phyloP scores from a whole-genome alignment of 352 stramenopile genomes.

The Pythium utonaiense region DNA sequence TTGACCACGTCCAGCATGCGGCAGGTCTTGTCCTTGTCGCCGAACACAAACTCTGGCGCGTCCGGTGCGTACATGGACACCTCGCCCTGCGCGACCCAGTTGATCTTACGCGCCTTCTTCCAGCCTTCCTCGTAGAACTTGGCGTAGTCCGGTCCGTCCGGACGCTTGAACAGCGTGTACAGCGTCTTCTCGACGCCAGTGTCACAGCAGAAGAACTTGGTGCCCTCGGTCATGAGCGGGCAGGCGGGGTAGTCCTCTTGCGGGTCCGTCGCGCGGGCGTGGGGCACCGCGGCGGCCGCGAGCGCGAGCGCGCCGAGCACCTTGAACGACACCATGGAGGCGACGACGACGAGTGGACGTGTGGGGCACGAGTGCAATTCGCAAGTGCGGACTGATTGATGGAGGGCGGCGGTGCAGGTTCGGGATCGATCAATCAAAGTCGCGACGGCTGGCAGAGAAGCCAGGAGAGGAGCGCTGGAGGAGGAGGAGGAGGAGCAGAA shows the following conservation, averaged over 20 bases:
- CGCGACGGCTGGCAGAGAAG: no score
- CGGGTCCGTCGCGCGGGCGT: slow-evolving; percentile 35
- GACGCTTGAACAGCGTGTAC: slow-evolving; percentile 64
- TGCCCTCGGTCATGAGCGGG: slow-evolving; percentile 45
- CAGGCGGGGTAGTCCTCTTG: slow-evolving; percentile 60
- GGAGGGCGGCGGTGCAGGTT: neutral
- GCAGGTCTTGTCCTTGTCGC: slow-evolving; percentile 16
- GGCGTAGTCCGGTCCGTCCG: slow-evolving; percentile 35
- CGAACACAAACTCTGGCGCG: slow-evolving; percentile 24
- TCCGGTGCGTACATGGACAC: slow-evolving; percentile 49
- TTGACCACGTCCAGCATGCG: slow-evolving; percentile 22
- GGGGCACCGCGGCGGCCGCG: slow-evolving; percentile 16
- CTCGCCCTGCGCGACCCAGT: slow-evolving; percentile 43
- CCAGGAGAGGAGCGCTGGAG: neutral
- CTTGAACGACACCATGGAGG: slow-evolving; percentile 17
- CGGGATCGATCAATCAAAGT: neutral
- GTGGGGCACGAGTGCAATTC: slow-evolving; percentile 8
- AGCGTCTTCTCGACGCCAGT: slow-evolving; percentile 29
- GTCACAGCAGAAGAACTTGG: slow-evolving; percentile 59
- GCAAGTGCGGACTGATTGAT: slow-evolving; percentile 3
- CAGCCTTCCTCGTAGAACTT: slow-evolving; percentile 68
- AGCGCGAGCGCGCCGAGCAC: slow-evolving; percentile 6
- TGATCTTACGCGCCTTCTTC: slow-evolving; percentile 56
- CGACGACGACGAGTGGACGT: slow-evolving; percentile 1
- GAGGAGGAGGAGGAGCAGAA: neutral